Evolutionary conservation across 805 yeast genomes (phyloP).

Genomic region (Candida loeiensis): DNA sequence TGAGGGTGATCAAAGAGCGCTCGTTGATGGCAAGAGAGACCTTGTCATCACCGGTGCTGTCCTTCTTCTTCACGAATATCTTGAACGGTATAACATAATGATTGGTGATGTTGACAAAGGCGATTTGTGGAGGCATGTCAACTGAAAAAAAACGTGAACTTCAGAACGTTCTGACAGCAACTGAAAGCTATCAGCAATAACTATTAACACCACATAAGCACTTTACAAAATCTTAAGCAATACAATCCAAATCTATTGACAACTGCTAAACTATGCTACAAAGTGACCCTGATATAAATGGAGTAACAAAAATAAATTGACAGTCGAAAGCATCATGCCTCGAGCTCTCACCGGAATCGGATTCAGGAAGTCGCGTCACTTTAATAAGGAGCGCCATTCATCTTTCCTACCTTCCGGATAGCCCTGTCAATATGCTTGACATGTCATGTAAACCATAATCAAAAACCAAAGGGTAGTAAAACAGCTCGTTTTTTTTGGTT

Average conservation of each 20-base stretch:
- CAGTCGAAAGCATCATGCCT: background rate
- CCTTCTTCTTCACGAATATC: conserved; percentile 10
- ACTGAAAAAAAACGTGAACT: too few relatives aligned
- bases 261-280: conserved; percentile 4
- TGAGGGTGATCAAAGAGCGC: conserved; percentile 14
- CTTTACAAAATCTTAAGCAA: too few relatives aligned
- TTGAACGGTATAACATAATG: conserved; percentile 12
- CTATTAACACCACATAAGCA: too few relatives aligned
- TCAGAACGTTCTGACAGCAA: background rate
- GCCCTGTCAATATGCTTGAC: conserved; percentile 3
- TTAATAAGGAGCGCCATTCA: conserved; percentile 11
- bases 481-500: conserved; percentile 16
- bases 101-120: conserved; percentile 7
- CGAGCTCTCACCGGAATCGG: background rate
- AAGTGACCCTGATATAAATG: background rate
- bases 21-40: conserved; percentile 15
- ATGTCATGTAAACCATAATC: conserved; percentile 6
- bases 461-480: background rate
- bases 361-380: conserved; percentile 9
- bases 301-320: background rate
- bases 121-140: conserved; percentile 16
- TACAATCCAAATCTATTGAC: conserved; percentile 7
- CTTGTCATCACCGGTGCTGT: background rate
- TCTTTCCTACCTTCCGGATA: background rate
- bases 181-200: too few relatives aligned